phyloP scores from a whole-genome alignment of 2,329 filamentous ascomycete species.

The Dactylellina drechsleri region DNA sequence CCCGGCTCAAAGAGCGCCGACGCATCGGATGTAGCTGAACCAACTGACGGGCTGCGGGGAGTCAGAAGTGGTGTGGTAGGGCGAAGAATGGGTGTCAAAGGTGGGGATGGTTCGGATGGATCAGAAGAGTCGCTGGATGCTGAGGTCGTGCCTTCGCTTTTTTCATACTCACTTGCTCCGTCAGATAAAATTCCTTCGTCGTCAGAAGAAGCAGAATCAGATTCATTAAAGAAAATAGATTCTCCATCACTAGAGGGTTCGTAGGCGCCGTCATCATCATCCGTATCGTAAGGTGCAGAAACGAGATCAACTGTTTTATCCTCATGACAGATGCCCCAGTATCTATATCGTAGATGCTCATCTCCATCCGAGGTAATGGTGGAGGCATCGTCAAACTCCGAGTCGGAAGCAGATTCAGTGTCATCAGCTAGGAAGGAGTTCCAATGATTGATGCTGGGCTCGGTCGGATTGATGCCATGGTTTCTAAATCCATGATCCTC shows the following conservation, averaged over 20 bases:
- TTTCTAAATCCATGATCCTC: too few species aligned
- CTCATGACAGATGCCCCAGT: too few species aligned
- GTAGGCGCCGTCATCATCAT: neutral
- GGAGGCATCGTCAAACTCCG: neutral
- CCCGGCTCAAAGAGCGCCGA: slow-evolving; percentile 1
- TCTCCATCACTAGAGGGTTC: neutral
- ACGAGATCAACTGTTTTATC: too few species aligned
- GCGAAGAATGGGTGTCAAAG: neutral
- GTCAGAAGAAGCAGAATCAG: neutral
- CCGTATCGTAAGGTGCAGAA: too few species aligned
- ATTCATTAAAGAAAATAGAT: neutral
- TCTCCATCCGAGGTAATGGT: too few species aligned
- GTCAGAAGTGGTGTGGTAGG: neutral
- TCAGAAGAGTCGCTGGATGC: too few species aligned
- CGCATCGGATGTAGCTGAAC: neutral
- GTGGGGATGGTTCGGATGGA: neutral
- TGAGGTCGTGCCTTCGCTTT: too few species aligned
- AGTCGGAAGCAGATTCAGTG: neutral
- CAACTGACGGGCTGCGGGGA: slow-evolving; percentile 7
- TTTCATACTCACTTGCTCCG: too few species aligned
- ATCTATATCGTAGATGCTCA: too few species aligned
- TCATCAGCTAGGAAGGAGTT: neutral
- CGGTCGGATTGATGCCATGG: too few species aligned
- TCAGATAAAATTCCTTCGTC: neutral
- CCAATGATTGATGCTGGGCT: too few species aligned